Evolutionary conservation across 257 asterid species (phyloP).

Genomic region (Prunella vulgaris): DNA sequence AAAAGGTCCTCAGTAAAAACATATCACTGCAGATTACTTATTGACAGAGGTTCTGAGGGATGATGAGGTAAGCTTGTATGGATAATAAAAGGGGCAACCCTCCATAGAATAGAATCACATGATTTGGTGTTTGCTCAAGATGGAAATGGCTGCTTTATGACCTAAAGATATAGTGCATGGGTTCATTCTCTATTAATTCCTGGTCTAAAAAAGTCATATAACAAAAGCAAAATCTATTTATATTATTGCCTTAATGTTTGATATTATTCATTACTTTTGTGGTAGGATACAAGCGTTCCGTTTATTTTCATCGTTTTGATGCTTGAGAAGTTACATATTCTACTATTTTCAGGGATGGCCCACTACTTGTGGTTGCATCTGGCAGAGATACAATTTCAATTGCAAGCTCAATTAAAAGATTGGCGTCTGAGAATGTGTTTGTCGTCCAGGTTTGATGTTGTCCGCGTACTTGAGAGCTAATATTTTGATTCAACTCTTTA

Average conservation of each 20-base stretch:
- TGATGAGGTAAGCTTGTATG: not conserved
- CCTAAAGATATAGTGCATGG: not conserved
- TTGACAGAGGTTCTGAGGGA: not conserved
- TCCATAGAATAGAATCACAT: constrained; percentile 8
- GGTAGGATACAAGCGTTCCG: not conserved
- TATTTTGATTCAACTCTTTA: constrained; percentile 1
- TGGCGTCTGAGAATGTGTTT: constrained; percentile 86
- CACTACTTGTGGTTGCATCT: constrained; percentile 92
- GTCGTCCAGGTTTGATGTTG: constrained; percentile 76
- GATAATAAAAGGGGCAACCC: constrained; percentile 4
- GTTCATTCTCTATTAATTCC: constrained; percentile 1
- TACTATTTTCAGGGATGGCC: constrained; percentile 82
- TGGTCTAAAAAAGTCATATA: not conserved
- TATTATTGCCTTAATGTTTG: not conserved
- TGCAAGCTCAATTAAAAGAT: constrained; percentile 84
- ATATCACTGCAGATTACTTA: not conserved
- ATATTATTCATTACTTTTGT: not conserved
- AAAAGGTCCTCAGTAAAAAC: not conserved
- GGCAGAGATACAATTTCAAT: constrained; percentile 95
- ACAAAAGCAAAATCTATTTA: not conserved
- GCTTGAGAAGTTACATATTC: constrained; percentile 14
- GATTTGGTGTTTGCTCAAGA: not conserved
- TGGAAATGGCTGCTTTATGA: constrained; percentile 12
- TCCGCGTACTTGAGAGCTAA: constrained; percentile 7
- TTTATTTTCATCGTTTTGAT: constrained; percentile 13